These are phyloP conservation scores for Ophiostoma angusticollis DNA, from an alignment of 2,329 filamentous ascomycete genomes.

Conservation along the genomic window DNA sequence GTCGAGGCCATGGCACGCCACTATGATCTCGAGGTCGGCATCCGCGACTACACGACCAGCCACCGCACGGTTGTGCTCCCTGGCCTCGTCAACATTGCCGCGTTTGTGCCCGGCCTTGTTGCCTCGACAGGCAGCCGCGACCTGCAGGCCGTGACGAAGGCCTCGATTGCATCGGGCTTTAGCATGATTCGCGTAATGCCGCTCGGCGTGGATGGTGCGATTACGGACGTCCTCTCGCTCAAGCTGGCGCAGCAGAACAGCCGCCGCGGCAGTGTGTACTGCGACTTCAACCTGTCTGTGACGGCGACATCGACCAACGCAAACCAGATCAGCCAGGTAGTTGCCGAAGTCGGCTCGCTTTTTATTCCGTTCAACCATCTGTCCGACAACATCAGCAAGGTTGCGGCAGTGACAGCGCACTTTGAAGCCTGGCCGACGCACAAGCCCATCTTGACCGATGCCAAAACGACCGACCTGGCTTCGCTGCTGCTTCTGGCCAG, in stretches of 20 bases:
- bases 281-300: conserved; percentile 72
- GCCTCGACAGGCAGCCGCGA: conserved; percentile 50
- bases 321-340: conserved; percentile 60
- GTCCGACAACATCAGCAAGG: conserved; percentile 73
- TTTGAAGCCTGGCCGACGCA: conserved; percentile 65
- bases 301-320: conserved; percentile 61
- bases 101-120: conserved; percentile 64
- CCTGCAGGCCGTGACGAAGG: conserved; percentile 56
- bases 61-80: conserved; percentile 62
- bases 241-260: conserved; percentile 60
- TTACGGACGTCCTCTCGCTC: conserved; percentile 59
- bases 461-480: conserved; percentile 63
- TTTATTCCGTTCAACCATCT: conserved; percentile 77
- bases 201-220: conserved; percentile 56
- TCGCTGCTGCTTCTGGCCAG: conserved; percentile 62
- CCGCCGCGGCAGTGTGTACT: conserved; percentile 48
- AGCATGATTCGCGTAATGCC: conserved; percentile 73
- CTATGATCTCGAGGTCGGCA: conserved; percentile 70
- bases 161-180: conserved; percentile 63
- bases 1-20: conserved; percentile 88
- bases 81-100: conserved; percentile 65
- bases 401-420: conserved; percentile 65
- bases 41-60: conserved; percentile 85
- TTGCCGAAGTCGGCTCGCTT: conserved; percentile 62
- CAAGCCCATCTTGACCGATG: conserved; percentile 73